Evolutionary conservation across 2,329 filamentous ascomycete species (phyloP), one percentile per base, ranked within the genome.

Genomic region (Penicillium sumatraense): DNA sequence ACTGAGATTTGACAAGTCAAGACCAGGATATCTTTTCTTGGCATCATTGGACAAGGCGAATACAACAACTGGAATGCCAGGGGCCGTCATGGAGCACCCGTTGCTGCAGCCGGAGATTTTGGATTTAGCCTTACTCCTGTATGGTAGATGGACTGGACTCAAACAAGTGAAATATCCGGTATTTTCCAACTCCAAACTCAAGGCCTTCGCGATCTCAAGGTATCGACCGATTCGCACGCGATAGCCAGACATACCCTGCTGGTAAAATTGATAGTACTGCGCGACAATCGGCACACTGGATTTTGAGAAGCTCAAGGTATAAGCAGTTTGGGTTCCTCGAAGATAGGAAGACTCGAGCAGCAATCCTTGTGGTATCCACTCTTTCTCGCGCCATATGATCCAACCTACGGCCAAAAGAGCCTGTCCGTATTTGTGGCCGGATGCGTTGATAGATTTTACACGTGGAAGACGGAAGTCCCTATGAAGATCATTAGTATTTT

Each of bases 181-280:
- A 13, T 9, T 10, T 14, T 51, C 46, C 18, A 55, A 24, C 18
- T 26, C 18, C 13, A 21, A 14, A 27, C 47, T 51, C 23, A 55
- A 18, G 3, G 16, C 3, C 41, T 14, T 38, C 29, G 33, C 14
- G 14, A 36, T 36, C 2, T 36, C 33, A 8, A 36, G 33, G 16
- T 36, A 36, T 1, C 16, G 42, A 20, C 46, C 29, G 14, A 36
- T 18, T 1, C 11, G 16, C 20, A 38, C 36, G 26, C 78, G 79
- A 71, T 86, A 89, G 4, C 86, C 87, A 1, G 74, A 73, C 71
- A 84, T 86, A 2, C 86, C 87, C 0, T 89, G 78, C 61, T 87
- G 85, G 52, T 89, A 84, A 11, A 89, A 76, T 61, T 89, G 89
- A 72, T 82, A 89, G 72, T 89, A 89, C 66, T 89, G 86, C 1